These are phyloP conservation scores for Aspergillus quadrilineatus DNA, from an alignment of 2,329 filamentous ascomycete species.

Conservation along the genomic window DNA sequence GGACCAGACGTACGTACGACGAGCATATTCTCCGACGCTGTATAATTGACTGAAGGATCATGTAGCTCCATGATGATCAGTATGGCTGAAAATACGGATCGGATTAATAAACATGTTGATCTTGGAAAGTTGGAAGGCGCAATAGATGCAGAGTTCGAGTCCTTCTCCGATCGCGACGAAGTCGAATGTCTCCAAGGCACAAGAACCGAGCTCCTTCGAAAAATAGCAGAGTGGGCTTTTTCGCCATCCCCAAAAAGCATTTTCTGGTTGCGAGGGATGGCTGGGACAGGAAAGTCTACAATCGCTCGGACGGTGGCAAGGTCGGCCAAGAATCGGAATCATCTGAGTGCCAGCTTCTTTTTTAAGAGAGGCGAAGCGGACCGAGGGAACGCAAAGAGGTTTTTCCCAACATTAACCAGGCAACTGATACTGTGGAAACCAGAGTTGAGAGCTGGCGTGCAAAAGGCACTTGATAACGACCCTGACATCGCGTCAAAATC, in stretches of 20 bases:
- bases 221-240: slow-evolving; percentile 25
- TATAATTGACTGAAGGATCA: too few species aligned
- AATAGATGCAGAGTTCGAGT: slow-evolving; percentile 17
- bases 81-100: too few species aligned
- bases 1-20: slow-evolving; percentile 31
- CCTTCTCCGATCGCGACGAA: slow-evolving; percentile 13
- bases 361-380: slow-evolving; percentile 47
- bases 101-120: too few species aligned
- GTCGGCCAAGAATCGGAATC: slow-evolving; percentile 16
- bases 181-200: slow-evolving; percentile 25
- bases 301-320: slow-evolving; percentile 37
- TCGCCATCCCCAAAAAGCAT: slow-evolving; percentile 23
- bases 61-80: background rate
- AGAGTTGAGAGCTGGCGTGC: slow-evolving; percentile 20
- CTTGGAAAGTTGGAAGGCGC: background rate
- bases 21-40: slow-evolving; percentile 4
- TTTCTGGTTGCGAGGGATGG: slow-evolving; percentile 42
- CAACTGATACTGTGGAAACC: slow-evolving; percentile 34
- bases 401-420: slow-evolving; percentile 41
- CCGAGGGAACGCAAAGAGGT: slow-evolving; percentile 33
- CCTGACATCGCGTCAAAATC: slow-evolving; percentile 25
- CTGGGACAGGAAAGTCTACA: slow-evolving; percentile 33
- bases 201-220: slow-evolving; percentile 18
- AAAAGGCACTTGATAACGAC: slow-evolving; percentile 24
- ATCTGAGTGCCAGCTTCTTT: slow-evolving; percentile 41